These are phyloP conservation scores for Fusarium agapanthi DNA, from an alignment of 2,329 filamentous ascomycete species.

Conservation along the genomic window DNA sequence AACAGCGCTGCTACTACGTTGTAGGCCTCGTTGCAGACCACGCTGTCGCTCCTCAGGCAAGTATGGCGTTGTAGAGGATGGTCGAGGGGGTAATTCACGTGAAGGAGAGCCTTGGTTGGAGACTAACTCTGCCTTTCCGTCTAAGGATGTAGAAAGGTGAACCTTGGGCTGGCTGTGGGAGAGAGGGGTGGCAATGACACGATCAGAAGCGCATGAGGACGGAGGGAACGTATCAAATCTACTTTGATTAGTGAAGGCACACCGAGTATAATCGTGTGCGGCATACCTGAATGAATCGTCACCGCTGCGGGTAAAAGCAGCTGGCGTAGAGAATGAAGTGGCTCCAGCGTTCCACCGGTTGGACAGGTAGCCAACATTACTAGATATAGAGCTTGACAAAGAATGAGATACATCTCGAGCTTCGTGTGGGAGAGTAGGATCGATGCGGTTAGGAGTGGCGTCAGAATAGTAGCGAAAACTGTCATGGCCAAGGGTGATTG, in stretches of 20 bases:
- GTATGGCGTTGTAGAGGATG: slow-evolving; percentile 57
- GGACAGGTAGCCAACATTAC: slow-evolving; percentile 60
- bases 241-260: slow-evolving; percentile 9
- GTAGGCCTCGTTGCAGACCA: slow-evolving; percentile 70
- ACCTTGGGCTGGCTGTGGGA: slow-evolving; percentile 60
- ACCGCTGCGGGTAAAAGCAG: slow-evolving; percentile 49
- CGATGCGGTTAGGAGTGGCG: slow-evolving; percentile 40
- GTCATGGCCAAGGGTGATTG: slow-evolving; percentile 34
- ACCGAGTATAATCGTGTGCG: background rate
- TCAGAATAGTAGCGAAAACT: slow-evolving; percentile 27
- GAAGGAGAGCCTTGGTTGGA: slow-evolving; percentile 74
- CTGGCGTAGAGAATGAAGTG: slow-evolving; percentile 61
- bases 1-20: slow-evolving; percentile 76
- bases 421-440: slow-evolving; percentile 42
- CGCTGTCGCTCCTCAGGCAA: slow-evolving; percentile 59
- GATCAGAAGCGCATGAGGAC: slow-evolving; percentile 53
- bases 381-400: slow-evolving; percentile 53
- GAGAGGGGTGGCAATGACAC: slow-evolving; percentile 51
- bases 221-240: slow-evolving; percentile 57
- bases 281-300: slow-evolving; percentile 59
- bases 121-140: slow-evolving; percentile 90
- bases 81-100: slow-evolving; percentile 58
- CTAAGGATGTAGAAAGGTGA: slow-evolving; percentile 82
- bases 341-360: slow-evolving; percentile 64
- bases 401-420: slow-evolving; percentile 41